These are phyloP conservation scores for Coprinellus aureogranulatus DNA, from an alignment of 768 basidiomycete species.

Conservation along the genomic window DNA sequence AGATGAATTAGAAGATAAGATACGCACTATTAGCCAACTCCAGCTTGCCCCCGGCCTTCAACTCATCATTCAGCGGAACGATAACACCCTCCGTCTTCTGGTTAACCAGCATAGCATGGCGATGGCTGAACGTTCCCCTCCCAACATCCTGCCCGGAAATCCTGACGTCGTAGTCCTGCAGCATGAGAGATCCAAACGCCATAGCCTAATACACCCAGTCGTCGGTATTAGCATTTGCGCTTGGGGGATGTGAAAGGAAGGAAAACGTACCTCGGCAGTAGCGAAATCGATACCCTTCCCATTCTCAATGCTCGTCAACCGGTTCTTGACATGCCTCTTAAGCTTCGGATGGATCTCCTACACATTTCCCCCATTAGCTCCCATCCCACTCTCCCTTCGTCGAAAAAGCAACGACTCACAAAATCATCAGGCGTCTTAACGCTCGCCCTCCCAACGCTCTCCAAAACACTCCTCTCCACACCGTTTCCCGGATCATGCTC, in stretches of 20 bases:
- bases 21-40: conserved; percentile 83
- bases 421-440: conserved; percentile 59
- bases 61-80: conserved; percentile 76
- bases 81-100: conserved; percentile 77
- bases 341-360: conserved; percentile 80
- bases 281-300: conserved; percentile 84
- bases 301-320: conserved; percentile 65
- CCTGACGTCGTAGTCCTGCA: conserved; percentile 77
- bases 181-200: conserved; percentile 84
- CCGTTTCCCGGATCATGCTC: conserved; percentile 65
- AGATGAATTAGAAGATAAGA: not conserved
- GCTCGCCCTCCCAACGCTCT: conserved; percentile 64
- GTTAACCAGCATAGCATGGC: conserved; percentile 91
- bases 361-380: conserved; percentile 14
- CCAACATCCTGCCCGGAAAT: conserved; percentile 95
- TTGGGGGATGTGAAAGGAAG: not conserved
- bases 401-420: conserved; percentile 41
- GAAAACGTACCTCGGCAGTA: conserved; percentile 67
- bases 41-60: conserved; percentile 61
- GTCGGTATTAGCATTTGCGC: too few species aligned
- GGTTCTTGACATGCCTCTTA: conserved; percentile 73
- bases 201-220: conserved; percentile 55
- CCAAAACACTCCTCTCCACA: conserved; percentile 49
- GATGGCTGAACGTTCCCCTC: conserved; percentile 83
- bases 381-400: conserved; percentile 32